phyloP scores from a whole-genome alignment of 2,329 filamentous ascomycete species.

The Exophiala alcalophila region DNA sequence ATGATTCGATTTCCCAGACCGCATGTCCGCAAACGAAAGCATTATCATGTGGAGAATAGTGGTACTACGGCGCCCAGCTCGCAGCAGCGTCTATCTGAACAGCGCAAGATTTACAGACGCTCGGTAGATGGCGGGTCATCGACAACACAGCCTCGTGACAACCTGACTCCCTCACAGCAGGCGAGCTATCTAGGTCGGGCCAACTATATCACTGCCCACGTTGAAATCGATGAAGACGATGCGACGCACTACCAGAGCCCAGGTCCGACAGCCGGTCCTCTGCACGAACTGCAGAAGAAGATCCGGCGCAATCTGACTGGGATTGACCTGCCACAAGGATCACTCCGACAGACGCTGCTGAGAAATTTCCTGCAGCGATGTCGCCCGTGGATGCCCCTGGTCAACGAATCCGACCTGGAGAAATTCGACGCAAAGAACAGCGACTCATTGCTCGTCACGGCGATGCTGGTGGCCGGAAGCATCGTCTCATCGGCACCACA shows the following conservation, averaged over 20 bases:
- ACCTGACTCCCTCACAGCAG: slow-evolving; percentile 4
- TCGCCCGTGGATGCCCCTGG: slow-evolving; percentile 37
- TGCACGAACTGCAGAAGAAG: slow-evolving; percentile 32
- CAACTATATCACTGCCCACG: slow-evolving; percentile 33
- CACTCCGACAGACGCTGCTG: slow-evolving; percentile 34
- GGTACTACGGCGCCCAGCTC: too few species aligned
- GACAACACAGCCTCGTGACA: too few species aligned
- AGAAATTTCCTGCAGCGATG: slow-evolving; percentile 36
- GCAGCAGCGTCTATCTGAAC: not conserved
- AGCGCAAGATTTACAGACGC: not conserved
- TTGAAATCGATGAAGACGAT: slow-evolving; percentile 33
- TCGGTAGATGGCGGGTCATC: not conserved
- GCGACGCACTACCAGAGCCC: slow-evolving; percentile 29
- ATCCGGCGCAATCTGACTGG: slow-evolving; percentile 32
- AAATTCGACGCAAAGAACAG: slow-evolving; percentile 27
- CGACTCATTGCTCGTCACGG: slow-evolving; percentile 14
- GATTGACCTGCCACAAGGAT: slow-evolving; percentile 33
- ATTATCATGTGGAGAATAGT: not conserved
- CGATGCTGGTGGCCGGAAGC: slow-evolving; percentile 25
- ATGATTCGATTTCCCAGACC: slow-evolving; percentile 3
- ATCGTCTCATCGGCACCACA: slow-evolving; percentile 23
- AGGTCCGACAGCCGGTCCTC: slow-evolving; percentile 1
- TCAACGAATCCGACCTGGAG: slow-evolving; percentile 35
- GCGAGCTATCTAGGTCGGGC: slow-evolving; percentile 35
- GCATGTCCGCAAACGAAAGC: slow-evolving; percentile 11